Conservation (phyloP, 768 basidiomycete species). For the Calocybe indica region DNA sequence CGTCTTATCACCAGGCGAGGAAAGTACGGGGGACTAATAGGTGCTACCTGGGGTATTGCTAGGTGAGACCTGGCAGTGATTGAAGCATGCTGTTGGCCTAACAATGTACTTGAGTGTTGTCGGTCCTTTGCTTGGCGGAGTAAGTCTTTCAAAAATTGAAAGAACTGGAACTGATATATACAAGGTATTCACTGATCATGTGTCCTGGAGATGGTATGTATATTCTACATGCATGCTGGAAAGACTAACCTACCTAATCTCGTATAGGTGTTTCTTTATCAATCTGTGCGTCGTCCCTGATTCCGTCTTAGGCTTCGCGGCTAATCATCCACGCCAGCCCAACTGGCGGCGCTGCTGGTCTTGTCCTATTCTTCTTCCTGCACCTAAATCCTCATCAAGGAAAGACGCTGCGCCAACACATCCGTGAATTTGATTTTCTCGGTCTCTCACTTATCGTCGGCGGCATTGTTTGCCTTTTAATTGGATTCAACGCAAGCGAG, state of each 20-base stretch:
- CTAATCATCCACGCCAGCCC: conserved; percentile 38
- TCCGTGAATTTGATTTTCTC: conserved; percentile 65
- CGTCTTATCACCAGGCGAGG: conserved; percentile 46
- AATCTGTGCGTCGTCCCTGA: conserved; percentile 48
- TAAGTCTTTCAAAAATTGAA: conserved; percentile 25
- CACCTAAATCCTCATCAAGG: conserved; percentile 73
- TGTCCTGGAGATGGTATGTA: conserved; percentile 71
- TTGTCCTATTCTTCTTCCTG: conserved; percentile 64
- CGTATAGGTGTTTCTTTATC: conserved; percentile 64
- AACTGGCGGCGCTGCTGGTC: conserved; percentile 61
- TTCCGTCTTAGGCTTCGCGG: background rate
- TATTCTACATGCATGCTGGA: conserved; percentile 1
- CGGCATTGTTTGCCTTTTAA: conserved; percentile 61
- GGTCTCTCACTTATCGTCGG: conserved; percentile 58
- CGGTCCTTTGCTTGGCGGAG: conserved; percentile 80
- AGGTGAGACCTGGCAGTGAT: conserved; percentile 16
- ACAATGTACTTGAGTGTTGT: conserved; percentile 37
- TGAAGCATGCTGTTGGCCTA: background rate
- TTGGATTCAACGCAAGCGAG: conserved; percentile 72
- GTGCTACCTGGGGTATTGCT: conserved; percentile 78
- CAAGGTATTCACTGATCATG: conserved; percentile 67
- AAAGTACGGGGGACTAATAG: conserved; percentile 68
- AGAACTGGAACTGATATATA: background rate
- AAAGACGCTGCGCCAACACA: conserved; percentile 49
- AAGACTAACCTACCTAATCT: conserved; percentile 1